Conservation (phyloP, 768 basidiomycete species). For the Chiua virens region DNA sequence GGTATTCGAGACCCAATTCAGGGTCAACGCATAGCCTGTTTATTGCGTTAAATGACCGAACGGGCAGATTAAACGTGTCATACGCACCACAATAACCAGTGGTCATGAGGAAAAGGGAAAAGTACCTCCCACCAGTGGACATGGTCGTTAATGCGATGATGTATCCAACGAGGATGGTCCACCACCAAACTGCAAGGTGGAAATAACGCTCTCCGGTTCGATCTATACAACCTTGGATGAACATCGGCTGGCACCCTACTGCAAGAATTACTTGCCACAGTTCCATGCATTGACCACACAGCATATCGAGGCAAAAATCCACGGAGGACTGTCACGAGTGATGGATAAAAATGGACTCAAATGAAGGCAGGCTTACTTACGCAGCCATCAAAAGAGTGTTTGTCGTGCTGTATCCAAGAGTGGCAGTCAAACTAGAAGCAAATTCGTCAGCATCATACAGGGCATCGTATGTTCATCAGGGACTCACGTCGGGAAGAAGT, state of each 20-base stretch:
- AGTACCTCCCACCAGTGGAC: conserved; percentile 51
- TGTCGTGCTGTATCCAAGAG: conserved; percentile 61
- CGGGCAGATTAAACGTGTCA: neutral
- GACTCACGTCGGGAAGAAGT: conserved; percentile 56
- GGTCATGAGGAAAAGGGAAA: conserved; percentile 67
- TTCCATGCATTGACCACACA: conserved; percentile 56
- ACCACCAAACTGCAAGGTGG: conserved; percentile 57
- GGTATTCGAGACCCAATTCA: conserved; percentile 64
- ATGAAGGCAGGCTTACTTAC: conserved; percentile 35
- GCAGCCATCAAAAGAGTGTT: conserved; percentile 59
- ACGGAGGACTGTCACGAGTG: conserved; percentile 49
- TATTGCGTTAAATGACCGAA: neutral
- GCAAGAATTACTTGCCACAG: conserved; percentile 35
- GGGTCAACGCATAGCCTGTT: conserved; percentile 42
- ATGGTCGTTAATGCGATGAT: conserved; percentile 57
- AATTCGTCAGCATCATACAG: neutral
- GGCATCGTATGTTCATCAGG: too few relatives aligned
- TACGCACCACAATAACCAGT: conserved; percentile 44
- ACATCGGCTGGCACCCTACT: too few relatives aligned
- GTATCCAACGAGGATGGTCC: conserved; percentile 59
- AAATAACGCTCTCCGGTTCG: conserved; percentile 65
- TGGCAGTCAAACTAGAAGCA: conserved; percentile 47
- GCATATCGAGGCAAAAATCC: conserved; percentile 54
- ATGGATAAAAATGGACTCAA: neutral
- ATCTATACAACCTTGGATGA: conserved; percentile 33